Evolutionary conservation across 305 asterid species (phyloP), one percentile per base, ranked within the genome.

Genomic region (Plantago rigida): DNA sequence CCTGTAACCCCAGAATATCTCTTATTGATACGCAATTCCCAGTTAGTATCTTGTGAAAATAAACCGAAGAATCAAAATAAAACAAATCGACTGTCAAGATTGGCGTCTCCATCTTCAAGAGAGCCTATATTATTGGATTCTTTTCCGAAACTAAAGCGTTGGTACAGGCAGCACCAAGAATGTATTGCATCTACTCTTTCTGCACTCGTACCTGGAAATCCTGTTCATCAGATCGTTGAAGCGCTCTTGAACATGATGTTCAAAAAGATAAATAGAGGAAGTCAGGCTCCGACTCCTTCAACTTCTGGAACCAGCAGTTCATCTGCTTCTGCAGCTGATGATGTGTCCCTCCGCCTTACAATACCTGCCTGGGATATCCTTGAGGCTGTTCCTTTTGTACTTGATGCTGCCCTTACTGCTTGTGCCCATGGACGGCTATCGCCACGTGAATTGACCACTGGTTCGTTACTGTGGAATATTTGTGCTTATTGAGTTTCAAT

Each of bases 341-440:
- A 92, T 68, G 65, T 65, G 63, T 72, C 73, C 72, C 81, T 72
- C 62, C 79, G 78, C 65, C 96, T 85, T 67, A 92, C 81, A 62
- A 54, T 86, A 53, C 99, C 99, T 70, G 99, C 97, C 74, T 92
- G 99, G 97, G 97, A 92, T 85, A 89, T 92, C 80, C 78, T 92
- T 41, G 97, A 86, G 67, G 99, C 99, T 68, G 79, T 86, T 71
- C 97, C 99, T 13, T 92, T 80, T 73, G 96, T 79, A 65, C 95
- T 89, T 75, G 97, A 89, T 78, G 97, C 99, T 75, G 83, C 96
- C 53, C 89, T 92, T 63, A 89, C 99, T 63, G 95, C 96, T 61
- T 82, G 93, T 67, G 89, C 87, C 71, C 97, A 92, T 66, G 96
- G 94, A 63, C 79, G 85, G 68, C 66, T 92, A 56, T 84, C 96